Percentiles rank a stretch among this genome's conserved stretches.
These are phyloP conservation scores for Kodamaea kaohsiungensis DNA, from an alignment of 805 yeast genomes.

Conservation along the genomic window DNA sequence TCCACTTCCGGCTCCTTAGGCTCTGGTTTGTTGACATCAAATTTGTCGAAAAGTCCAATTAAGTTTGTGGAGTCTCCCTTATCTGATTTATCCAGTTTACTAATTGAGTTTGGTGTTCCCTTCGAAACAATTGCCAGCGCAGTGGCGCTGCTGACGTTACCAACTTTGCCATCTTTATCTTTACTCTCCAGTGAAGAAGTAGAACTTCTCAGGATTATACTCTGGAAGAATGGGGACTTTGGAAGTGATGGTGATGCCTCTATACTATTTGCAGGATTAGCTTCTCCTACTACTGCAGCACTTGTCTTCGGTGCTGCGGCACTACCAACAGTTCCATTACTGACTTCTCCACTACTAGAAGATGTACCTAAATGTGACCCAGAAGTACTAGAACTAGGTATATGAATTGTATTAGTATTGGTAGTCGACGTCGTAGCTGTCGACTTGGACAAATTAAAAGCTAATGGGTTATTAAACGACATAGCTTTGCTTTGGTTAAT, in stretches of 20 bases:
- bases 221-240: conserved; percentile 21
- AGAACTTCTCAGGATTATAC: conserved; percentile 14
- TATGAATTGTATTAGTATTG: conserved; percentile 28
- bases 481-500: conserved; percentile 12
- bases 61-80: conserved; percentile 22
- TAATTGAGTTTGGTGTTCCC: conserved; percentile 9
- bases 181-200: background rate
- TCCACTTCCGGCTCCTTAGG: conserved; percentile 2
- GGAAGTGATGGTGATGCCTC: conserved; percentile 8
- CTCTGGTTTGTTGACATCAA: conserved; percentile 23
- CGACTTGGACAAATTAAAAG: conserved; percentile 39
- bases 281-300: background rate
- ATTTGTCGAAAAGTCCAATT: conserved; percentile 37
- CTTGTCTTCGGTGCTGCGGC: background rate
- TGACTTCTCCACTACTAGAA: background rate
- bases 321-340: background rate
- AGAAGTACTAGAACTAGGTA: conserved; percentile 9
- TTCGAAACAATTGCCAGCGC: conserved; percentile 26
- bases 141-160: conserved; percentile 12
- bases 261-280: background rate
- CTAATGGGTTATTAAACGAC: conserved; percentile 31
- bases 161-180: background rate
- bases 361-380: background rate
- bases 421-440: conserved; percentile 45
- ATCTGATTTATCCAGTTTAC: background rate